These are phyloP conservation scores for Cladosporium oxysporum DNA, from an alignment of 2,329 filamentous ascomycete genomes.

Conservation along the genomic window DNA sequence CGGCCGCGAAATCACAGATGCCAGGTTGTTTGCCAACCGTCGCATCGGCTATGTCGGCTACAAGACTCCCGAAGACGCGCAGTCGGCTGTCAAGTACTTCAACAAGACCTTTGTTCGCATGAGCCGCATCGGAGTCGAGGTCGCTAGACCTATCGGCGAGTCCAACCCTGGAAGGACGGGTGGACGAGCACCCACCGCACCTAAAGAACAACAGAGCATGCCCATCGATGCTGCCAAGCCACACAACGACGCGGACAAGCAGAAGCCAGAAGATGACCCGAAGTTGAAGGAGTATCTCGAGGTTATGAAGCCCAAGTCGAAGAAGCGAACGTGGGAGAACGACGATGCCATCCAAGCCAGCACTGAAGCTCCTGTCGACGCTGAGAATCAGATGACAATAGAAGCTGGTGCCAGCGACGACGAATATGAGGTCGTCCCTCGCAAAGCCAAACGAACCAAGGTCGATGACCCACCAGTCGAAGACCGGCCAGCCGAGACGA, in stretches of 20 bases:
- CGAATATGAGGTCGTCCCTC: constrained; percentile 68
- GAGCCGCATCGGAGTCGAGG: constrained; percentile 88
- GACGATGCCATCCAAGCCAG: constrained; percentile 2
- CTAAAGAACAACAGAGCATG: not conserved
- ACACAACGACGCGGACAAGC: constrained; percentile 39
- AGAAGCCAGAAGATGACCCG: constrained; percentile 57
- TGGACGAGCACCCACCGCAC: constrained; percentile 19
- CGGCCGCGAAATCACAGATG: constrained; percentile 79
- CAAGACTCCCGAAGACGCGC: constrained; percentile 77
- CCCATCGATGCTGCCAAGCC: not conserved
- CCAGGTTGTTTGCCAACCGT: constrained; percentile 85
- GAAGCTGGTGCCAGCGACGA: constrained; percentile 53
- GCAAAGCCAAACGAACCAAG: constrained; percentile 43
- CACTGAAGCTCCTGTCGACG: constrained; percentile 21
- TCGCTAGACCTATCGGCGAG: constrained; percentile 71
- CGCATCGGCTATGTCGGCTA: constrained; percentile 96
- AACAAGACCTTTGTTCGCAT: constrained; percentile 93
- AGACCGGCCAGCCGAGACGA: not conserved
- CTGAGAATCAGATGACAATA: constrained; percentile 22
- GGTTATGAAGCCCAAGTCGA: constrained; percentile 70
- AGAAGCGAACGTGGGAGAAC: constrained; percentile 19
- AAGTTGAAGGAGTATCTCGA: constrained; percentile 85
- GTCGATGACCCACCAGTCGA: constrained; percentile 8
- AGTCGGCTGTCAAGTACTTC: constrained; percentile 88
- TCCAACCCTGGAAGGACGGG: constrained; percentile 30